Percentiles rank a stretch among this genome's conserved stretches.
Conservation (phyloP, 768 basidiomycete species). For the Auricularia cornea region DNA sequence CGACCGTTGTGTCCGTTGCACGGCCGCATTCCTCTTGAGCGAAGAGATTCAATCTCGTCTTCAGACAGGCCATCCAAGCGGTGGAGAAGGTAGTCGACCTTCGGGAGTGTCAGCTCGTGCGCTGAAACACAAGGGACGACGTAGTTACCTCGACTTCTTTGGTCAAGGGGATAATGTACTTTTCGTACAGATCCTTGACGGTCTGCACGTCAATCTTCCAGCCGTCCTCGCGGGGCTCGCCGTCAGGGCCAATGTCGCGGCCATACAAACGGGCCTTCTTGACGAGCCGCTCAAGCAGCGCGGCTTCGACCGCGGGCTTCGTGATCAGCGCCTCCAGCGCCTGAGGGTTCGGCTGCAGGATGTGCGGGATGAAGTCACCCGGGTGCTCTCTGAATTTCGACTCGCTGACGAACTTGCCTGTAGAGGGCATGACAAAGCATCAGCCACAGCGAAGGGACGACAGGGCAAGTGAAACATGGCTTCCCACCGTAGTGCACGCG, state of each 20-base stretch:
- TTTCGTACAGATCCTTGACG: constrained; percentile 88
- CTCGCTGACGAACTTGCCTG: constrained; percentile 99
- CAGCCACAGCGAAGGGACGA: neutral
- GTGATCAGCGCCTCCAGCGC: constrained; percentile 84
- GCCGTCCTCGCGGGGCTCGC: constrained; percentile 36
- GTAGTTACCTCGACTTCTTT: constrained; percentile 89
- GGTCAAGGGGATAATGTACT: constrained; percentile 93
- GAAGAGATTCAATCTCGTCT: constrained; percentile 66
- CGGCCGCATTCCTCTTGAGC: constrained; percentile 3
- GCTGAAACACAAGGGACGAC: neutral
- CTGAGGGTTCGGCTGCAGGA: constrained; percentile 64
- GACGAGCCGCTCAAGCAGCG: constrained; percentile 69
- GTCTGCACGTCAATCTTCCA: constrained; percentile 85
- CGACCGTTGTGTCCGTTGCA: neutral
- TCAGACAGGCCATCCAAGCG: constrained; percentile 79
- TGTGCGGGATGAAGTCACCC: constrained; percentile 85
- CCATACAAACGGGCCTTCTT: constrained; percentile 79
- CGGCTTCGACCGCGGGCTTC: constrained; percentile 92
- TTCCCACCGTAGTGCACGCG: constrained; percentile 88
- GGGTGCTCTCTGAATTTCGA: constrained; percentile 89
- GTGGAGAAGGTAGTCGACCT: constrained; percentile 95
- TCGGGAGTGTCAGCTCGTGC: constrained; percentile 7
- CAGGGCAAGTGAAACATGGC: neutral
- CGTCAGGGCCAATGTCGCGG: constrained; percentile 71
- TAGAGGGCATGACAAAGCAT: neutral